A percentile compares a stretch with the other conserved stretches of the same genome.
phyloP scores from a whole-genome alignment of 2,329 filamentous ascomycete genomes.

The Xylariaceae sp. region DNA sequence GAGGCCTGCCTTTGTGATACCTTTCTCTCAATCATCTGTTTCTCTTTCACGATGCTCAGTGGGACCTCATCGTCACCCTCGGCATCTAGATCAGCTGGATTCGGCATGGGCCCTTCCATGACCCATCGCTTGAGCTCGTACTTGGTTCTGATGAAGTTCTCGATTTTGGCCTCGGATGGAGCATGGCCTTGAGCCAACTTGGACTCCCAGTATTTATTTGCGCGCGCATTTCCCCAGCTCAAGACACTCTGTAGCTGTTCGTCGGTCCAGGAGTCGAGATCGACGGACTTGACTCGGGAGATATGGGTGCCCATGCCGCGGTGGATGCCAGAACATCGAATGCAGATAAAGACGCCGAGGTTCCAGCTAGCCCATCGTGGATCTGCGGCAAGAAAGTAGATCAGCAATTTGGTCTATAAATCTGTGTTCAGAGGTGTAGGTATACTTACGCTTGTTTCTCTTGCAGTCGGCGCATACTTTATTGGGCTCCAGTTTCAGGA shows the following conservation, averaged over 20 bases:
- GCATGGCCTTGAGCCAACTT: constrained; percentile 89
- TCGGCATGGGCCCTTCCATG: constrained; percentile 95
- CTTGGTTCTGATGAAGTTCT: constrained; percentile 99
- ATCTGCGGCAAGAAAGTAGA: constrained; percentile 48
- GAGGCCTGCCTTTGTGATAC: constrained; percentile 59
- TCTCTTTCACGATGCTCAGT: constrained; percentile 60
- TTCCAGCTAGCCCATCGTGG: constrained; percentile 99
- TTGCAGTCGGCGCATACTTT: constrained; percentile 99
- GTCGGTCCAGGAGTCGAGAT: constrained; percentile 97
- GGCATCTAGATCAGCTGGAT: constrained; percentile 79
- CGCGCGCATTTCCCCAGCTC: constrained; percentile 91
- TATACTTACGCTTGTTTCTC: constrained; percentile 82
- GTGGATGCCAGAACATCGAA: constrained; percentile 97
- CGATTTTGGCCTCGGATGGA: constrained; percentile 95
- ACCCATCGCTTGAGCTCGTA: constrained; percentile 98
- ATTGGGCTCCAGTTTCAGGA: constrained; percentile 91
- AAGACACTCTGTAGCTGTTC: constrained; percentile 93
- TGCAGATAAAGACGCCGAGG: constrained; percentile 93
- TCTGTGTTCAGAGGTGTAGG: background rate
- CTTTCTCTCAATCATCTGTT: constrained; percentile 59
- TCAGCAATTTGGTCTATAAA: background rate
- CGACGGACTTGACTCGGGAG: constrained; percentile 95
- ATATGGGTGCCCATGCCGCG: constrained; percentile 99
- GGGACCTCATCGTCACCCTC: constrained; percentile 82
- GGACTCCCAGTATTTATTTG: constrained; percentile 98